A percentile compares a stretch with the other conserved stretches of the same genome.
Conservation (phyloP, 805 yeast genomes). For the Torulaspora franciscae region DNA sequence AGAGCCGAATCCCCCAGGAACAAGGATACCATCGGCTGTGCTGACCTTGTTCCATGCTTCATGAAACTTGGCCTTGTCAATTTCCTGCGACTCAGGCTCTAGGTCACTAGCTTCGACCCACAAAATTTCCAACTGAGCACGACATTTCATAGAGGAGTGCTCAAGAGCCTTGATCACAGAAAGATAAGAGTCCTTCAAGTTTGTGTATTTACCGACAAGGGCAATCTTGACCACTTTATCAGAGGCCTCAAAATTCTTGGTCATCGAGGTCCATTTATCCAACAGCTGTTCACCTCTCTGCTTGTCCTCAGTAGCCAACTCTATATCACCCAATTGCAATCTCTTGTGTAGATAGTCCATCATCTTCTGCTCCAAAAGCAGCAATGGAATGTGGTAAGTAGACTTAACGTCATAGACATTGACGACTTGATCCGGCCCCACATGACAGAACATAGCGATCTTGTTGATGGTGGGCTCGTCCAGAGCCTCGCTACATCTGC, state of each 20-base stretch:
- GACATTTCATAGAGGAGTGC: slow-evolving; percentile 88
- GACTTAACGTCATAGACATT: slow-evolving; percentile 96
- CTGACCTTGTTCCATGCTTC: slow-evolving; percentile 93
- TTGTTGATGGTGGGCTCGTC: slow-evolving; percentile 85
- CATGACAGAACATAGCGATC: slow-evolving; percentile 98
- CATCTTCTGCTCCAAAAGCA: slow-evolving; percentile 82
- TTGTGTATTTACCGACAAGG: slow-evolving; percentile 93
- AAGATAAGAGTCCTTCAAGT: slow-evolving; percentile 89
- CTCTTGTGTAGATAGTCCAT: slow-evolving; percentile 66
- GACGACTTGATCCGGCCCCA: slow-evolving; percentile 94
- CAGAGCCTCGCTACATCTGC: slow-evolving; percentile 85
- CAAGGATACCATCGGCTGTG: slow-evolving; percentile 92
- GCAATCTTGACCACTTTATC: slow-evolving; percentile 89
- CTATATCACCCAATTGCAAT: slow-evolving; percentile 51
- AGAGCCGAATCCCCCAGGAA: slow-evolving; percentile 97
- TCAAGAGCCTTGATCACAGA: slow-evolving; percentile 94
- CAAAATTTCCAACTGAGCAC: slow-evolving; percentile 74
- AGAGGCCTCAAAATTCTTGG: slow-evolving; percentile 75
- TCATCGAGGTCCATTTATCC: slow-evolving; percentile 72
- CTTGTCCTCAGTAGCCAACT: slow-evolving; percentile 46
- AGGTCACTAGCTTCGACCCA: slow-evolving; percentile 96
- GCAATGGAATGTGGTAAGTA: slow-evolving; percentile 93
- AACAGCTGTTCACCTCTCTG: slow-evolving; percentile 66
- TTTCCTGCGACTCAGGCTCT: slow-evolving; percentile 63
- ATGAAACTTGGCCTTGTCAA: slow-evolving; percentile 74